These are phyloP conservation scores for Pichia scutulata DNA, from an alignment of 805 yeast species.

Conservation along the genomic window DNA sequence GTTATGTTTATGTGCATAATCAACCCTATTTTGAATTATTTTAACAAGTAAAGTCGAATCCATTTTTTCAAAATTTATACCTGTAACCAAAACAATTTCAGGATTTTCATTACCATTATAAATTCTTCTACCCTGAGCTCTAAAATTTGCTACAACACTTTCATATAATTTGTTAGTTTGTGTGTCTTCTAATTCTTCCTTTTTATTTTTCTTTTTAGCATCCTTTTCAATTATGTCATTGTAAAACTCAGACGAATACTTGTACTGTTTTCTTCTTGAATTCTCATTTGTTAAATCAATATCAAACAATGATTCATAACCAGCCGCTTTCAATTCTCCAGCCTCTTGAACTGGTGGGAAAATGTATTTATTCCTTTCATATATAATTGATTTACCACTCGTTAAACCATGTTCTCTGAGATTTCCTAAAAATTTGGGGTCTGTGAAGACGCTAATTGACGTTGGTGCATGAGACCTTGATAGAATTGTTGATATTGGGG, in stretches of 20 bases:
- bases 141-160: constrained; percentile 47
- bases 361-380: constrained; percentile 45
- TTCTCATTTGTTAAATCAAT: constrained; percentile 38
- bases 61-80: constrained; percentile 65
- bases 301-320: constrained; percentile 43
- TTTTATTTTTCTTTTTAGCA: constrained; percentile 38
- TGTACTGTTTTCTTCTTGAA: constrained; percentile 28
- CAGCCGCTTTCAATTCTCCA: constrained; percentile 48
- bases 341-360: constrained; percentile 76
- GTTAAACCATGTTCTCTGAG: constrained; percentile 3
- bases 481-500: neutral
- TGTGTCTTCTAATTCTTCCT: constrained; percentile 18
- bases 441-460: constrained; percentile 13
- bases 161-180: constrained; percentile 29
- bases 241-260: constrained; percentile 33
- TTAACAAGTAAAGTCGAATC: constrained; percentile 52
- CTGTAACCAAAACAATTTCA: constrained; percentile 68
- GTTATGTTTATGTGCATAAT: constrained; percentile 73
- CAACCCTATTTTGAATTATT: constrained; percentile 78
- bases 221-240: constrained; percentile 28
- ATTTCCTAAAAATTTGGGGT: constrained; percentile 12
- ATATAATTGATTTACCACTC: constrained; percentile 30
- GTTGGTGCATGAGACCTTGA: neutral
- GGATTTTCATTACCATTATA: constrained; percentile 41
- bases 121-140: constrained; percentile 57